phyloP scores from a whole-genome alignment of 345 rosid species.

The Salix udensis region DNA sequence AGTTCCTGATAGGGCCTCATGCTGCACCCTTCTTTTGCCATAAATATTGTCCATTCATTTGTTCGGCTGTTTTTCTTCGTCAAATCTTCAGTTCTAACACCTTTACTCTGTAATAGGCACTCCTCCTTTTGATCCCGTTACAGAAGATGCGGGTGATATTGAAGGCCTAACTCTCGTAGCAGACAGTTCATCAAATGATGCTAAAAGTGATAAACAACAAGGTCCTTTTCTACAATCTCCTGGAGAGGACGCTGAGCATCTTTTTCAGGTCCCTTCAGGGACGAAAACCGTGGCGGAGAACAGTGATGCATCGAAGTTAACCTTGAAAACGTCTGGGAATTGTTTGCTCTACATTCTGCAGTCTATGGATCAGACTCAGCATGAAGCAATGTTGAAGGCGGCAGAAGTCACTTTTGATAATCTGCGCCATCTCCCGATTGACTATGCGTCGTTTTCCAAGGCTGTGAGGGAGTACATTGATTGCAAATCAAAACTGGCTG shows the following conservation, averaged over 20 bases:
- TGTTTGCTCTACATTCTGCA: background rate
- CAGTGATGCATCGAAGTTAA: background rate
- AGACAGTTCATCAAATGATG: background rate
- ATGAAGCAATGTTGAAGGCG: background rate
- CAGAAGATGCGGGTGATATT: too few species aligned
- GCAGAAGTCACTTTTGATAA: background rate
- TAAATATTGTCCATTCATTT: background rate
- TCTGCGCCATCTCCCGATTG: background rate
- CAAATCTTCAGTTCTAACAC: background rate
- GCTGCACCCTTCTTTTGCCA: background rate
- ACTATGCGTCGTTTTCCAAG: background rate
- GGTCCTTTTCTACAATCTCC: background rate
- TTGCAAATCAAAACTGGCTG: background rate
- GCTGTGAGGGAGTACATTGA: slow-evolving; percentile 3
- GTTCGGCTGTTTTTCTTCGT: background rate
- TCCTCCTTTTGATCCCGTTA: slow-evolving; percentile 14
- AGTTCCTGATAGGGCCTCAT: slow-evolving; percentile 4
- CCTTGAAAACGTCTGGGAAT: slow-evolving; percentile 5
- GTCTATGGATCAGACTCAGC: slow-evolving; percentile 4
- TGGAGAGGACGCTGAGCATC: slow-evolving; percentile 12
- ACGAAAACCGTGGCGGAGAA: background rate
- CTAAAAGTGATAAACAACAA: background rate
- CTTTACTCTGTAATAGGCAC: background rate
- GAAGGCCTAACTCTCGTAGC: slow-evolving; percentile 3
- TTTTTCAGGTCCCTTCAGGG: slow-evolving; percentile 7